Evolutionary conservation across 106 monocot species (phyloP).

Genomic region (Dendrobium nobile): DNA sequence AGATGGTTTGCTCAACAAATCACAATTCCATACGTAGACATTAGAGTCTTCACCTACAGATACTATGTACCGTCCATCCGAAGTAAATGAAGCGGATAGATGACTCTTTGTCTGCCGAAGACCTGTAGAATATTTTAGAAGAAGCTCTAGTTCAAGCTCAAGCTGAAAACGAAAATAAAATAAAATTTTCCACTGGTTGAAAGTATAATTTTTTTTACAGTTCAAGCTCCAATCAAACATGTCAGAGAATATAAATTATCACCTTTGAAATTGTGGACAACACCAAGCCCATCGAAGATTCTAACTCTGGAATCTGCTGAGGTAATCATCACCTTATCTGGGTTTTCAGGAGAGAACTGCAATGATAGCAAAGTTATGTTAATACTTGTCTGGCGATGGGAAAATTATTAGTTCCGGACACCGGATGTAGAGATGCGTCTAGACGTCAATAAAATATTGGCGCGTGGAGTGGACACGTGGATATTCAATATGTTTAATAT

Average conservation of each 20-base stretch:
- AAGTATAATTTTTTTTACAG: too few species aligned
- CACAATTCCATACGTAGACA: slow-evolving; percentile 70
- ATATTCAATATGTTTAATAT: too few species aligned
- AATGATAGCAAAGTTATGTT: not conserved
- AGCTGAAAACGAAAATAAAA: too few species aligned
- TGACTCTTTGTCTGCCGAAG: slow-evolving; percentile 49
- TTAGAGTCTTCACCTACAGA: slow-evolving; percentile 62
- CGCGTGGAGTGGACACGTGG: too few species aligned
- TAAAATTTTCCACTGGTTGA: too few species aligned
- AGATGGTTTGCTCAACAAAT: slow-evolving; percentile 7
- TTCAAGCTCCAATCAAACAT: too few species aligned
- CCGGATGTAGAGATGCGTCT: too few species aligned
- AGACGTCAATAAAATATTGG: too few species aligned
- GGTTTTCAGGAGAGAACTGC: slow-evolving; percentile 55
- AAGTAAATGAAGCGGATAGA: slow-evolving; percentile 61
- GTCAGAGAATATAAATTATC: not conserved
- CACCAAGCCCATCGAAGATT: slow-evolving; percentile 45
- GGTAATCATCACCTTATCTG: slow-evolving; percentile 54
- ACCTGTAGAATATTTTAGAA: slow-evolving; percentile 26
- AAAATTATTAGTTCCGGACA: too few species aligned
- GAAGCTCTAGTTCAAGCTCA: not conserved
- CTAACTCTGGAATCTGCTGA: slow-evolving; percentile 63
- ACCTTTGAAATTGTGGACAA: slow-evolving; percentile 72
- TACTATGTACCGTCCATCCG: slow-evolving; percentile 70
- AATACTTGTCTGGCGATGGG: not conserved